A percentile compares a stretch with the other conserved stretches of the same genome.
These are phyloP conservation scores for Sinapis alba DNA, from an alignment of 441 rosid genomes.

Conservation along the genomic window DNA sequence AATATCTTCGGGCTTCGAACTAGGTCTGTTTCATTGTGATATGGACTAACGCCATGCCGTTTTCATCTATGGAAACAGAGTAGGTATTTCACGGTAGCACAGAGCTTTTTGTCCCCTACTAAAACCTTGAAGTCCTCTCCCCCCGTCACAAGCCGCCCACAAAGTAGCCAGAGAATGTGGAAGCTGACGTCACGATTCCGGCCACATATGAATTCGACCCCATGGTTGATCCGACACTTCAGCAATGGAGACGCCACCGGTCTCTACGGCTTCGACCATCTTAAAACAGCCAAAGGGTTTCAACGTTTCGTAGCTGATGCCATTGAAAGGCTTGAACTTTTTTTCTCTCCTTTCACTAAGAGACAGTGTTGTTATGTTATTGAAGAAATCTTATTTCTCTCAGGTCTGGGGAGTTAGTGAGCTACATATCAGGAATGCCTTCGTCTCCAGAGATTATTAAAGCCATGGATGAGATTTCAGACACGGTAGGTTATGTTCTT, in stretches of 20 bases:
- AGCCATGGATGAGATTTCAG: constrained; percentile 95
- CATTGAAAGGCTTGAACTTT: constrained; percentile 60
- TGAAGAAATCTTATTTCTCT: background rate
- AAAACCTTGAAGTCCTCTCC: constrained; percentile 18
- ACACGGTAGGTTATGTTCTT: constrained; percentile 52
- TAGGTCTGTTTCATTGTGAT: background rate
- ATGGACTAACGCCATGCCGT: background rate
- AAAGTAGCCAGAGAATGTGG: constrained; percentile 41
- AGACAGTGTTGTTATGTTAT: constrained; percentile 10
- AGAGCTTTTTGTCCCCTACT: constrained; percentile 17
- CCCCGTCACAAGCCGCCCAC: constrained; percentile 13
- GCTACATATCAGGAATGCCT: constrained; percentile 67
- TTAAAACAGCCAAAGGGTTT: constrained; percentile 80
- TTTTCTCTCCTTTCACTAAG: background rate
- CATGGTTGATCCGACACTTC: constrained; percentile 40
- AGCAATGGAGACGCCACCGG: constrained; percentile 61
- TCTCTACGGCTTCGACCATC: constrained; percentile 81
- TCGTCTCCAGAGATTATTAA: constrained; percentile 68
- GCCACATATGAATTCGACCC: constrained; percentile 28
- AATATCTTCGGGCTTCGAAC: background rate
- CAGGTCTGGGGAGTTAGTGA: constrained; percentile 81
- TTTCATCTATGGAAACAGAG: background rate
- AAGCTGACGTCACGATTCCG: constrained; percentile 29
- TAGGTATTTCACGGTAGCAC: background rate
- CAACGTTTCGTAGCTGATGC: constrained; percentile 90